Evolutionary conservation across 2,329 filamentous ascomycete species (phyloP), one percentile per base, ranked within the genome.

Genomic region (Ilyonectria robusta): DNA sequence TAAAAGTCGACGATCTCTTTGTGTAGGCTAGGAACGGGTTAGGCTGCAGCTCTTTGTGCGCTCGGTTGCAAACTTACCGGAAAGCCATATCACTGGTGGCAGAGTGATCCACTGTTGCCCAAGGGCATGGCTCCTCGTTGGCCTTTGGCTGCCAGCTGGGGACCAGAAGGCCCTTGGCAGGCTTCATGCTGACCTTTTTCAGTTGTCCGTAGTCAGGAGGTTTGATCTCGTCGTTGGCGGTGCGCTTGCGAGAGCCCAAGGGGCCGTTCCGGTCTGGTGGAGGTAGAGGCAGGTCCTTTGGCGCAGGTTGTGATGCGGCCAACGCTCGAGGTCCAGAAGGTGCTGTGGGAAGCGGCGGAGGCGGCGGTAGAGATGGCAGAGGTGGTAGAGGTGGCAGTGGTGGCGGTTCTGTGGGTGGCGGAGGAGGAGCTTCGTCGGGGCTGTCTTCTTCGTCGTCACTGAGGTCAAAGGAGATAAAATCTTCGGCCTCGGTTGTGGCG

Each of bases 1-100:
- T 95, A 97, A 78, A 98, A 98, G 74, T 97, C 93, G 33, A 93
- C 83, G 48, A 98, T 91, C 80, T 99, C 96, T 76, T 94, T 94
- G 80, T 98, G 94, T 29, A 99, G 83, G 80, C 93, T 94, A 17
- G 6, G 26, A 4, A 42, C 8, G 3, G 1, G 6, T 59, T 23
- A 47, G 37, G 13, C 2, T 15, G 5, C 6, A 8, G 15, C 11
- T 26, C 35, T 29, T 19, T 21, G 29, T 33, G 8, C 23, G 19
- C 51, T 54, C 7, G 1, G 40, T 4, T 26, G 31, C 35, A 62
- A 59, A 62, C 85, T 81, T 81, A 91, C 90, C 90, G 88, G 33
- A 87, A 85, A 55, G 84, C 86, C 81, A 87, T 86, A 46, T 85
- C 84, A 1, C 75, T 77, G 4, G 87, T 87, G 17, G 82, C 81